Base-by-base conservation (phyloP, 495 filamentous ascomycete genomes). In the Tuber indicum region DNA sequence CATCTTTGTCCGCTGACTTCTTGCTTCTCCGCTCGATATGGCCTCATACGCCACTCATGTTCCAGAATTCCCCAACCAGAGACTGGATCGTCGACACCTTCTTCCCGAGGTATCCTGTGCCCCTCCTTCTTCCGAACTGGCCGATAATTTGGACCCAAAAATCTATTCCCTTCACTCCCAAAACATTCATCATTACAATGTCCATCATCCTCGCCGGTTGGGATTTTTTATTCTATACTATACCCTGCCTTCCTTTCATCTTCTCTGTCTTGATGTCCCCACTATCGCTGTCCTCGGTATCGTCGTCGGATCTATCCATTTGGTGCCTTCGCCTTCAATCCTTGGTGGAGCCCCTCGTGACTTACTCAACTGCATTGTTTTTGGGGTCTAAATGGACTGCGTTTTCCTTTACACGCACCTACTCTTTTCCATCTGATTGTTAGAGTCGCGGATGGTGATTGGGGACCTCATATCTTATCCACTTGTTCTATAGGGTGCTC, bases 361-460 rank as follows among this genome's bases (percentile, higher is more conserved):
- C 90, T 94, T 23, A 98, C 88, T 71, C 88, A 8, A 91, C 87
- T 16, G 94, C 95, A 62, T 89, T 86, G 83, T 98, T 98, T 82
- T 93, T 89, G 52, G 93, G 91, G 12, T 94, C 95, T 0, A 94
- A 88, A n/a, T 84, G 84, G 73, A 87, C 85, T 42, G 86, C 86
- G 17, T n/a, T 93, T 90, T 74, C 88, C 87, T 83, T 94, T 92
- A 75, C 93, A 90, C 70, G 97, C n/a, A 88, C 83, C 92, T 94
- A 85, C 90, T 94, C 87, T n/a, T 94, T 95, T n/a, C 93, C 94
- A 79, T 43, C 73, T 10, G 52, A 43, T 12, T 42, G 80, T 79
- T 75, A 69, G 52, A 6, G 32, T 44, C 75, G 82, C 52, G n/a
- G 66, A 45, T 52, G 70, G 76, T 49, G 32, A 69, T 47, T 70